Evolutionary conservation across 352 stramenopile species (phyloP).

Genomic region (Globisporangium middletonii): DNA sequence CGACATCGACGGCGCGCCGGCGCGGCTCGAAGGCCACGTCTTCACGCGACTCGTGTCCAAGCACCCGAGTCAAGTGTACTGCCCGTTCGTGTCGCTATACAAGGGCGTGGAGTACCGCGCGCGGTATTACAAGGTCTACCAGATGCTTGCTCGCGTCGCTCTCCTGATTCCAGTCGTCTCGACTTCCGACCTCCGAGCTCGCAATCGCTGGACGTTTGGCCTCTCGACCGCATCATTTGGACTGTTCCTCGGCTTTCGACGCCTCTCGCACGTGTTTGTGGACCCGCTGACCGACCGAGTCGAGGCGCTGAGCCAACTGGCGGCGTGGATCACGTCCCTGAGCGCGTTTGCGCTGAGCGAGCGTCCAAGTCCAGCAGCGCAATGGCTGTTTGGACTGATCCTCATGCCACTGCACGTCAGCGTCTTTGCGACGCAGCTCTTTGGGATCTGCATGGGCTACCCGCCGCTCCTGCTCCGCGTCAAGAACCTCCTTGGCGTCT

Average conservation of each 20-base stretch:
- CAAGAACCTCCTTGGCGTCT: slow-evolving; percentile 30
- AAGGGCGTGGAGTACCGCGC: slow-evolving; percentile 17
- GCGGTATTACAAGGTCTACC: slow-evolving; percentile 28
- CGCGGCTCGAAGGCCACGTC: slow-evolving; percentile 26
- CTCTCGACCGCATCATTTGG: slow-evolving; percentile 36
- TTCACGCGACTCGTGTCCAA: slow-evolving; percentile 26
- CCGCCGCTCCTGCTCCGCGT: slow-evolving; percentile 28
- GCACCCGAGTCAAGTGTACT: slow-evolving; percentile 30
- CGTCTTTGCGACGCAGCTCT: background rate
- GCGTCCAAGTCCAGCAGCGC: too few species aligned
- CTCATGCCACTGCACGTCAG: too few species aligned
- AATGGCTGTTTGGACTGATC: too few species aligned
- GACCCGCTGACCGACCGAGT: slow-evolving; percentile 15
- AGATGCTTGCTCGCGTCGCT: slow-evolving; percentile 30
- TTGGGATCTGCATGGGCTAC: slow-evolving; percentile 22
- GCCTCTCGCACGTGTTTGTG: slow-evolving; percentile 23
- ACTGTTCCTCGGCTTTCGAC: slow-evolving; percentile 25
- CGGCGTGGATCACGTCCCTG: slow-evolving; percentile 26
- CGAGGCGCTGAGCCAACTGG: slow-evolving; percentile 6
- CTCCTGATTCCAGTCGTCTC: slow-evolving; percentile 25
- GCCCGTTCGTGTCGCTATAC: slow-evolving; percentile 41
- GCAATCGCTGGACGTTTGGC: slow-evolving; percentile 29
- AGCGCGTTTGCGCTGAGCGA: slow-evolving; percentile 9
- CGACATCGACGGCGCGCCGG: too few species aligned
- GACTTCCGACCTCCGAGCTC: slow-evolving; percentile 14